Percentiles rank a stretch among this genome's conserved stretches.
Conservation (phyloP, 768 basidiomycete species). For the Boletus barrowsii region DNA sequence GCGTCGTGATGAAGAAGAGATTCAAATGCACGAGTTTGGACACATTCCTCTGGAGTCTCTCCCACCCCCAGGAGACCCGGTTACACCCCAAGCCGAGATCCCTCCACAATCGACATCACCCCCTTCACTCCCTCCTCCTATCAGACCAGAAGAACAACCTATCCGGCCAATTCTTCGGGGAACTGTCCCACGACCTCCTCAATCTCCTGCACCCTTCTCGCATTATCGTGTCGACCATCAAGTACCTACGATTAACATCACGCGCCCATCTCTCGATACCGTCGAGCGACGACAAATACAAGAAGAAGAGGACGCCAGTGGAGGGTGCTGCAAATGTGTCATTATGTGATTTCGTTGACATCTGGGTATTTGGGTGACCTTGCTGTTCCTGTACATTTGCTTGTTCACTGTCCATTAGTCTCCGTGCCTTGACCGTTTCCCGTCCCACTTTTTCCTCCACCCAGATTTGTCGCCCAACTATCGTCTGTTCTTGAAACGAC, state of each 20-base stretch:
- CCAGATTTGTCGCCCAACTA: conserved; percentile 2
- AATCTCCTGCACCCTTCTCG: conserved; percentile 62
- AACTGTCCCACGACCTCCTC: conserved; percentile 31
- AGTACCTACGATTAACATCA: conserved; percentile 34
- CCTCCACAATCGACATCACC: conserved; percentile 13
- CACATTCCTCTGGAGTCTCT: conserved; percentile 28
- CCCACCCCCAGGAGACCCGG: conserved; percentile 9
- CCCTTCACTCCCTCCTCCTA: conserved; percentile 22
- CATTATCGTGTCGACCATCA: conserved; percentile 40
- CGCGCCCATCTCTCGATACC: conserved; percentile 28
- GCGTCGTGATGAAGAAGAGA: conserved; percentile 43
- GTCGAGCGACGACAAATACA: conserved; percentile 28
- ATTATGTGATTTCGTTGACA: conserved; percentile 62
- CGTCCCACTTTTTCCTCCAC: not conserved
- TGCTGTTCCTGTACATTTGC: conserved; percentile 22
- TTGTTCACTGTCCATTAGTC: conserved; percentile 21
- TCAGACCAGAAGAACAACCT: conserved; percentile 25
- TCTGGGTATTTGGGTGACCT: conserved; percentile 20
- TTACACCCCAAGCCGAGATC: not conserved
- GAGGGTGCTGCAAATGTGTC: conserved; percentile 75
- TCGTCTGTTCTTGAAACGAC: conserved; percentile 15
- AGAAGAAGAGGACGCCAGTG: conserved; percentile 45
- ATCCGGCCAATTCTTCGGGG: conserved; percentile 20
- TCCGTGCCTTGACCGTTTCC: conserved; percentile 5
- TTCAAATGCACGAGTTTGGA: conserved; percentile 70